Evolutionary conservation across 257 asterid species (phyloP), one percentile per base, ranked within the genome.

Genomic region (Nicotiana undulata): DNA sequence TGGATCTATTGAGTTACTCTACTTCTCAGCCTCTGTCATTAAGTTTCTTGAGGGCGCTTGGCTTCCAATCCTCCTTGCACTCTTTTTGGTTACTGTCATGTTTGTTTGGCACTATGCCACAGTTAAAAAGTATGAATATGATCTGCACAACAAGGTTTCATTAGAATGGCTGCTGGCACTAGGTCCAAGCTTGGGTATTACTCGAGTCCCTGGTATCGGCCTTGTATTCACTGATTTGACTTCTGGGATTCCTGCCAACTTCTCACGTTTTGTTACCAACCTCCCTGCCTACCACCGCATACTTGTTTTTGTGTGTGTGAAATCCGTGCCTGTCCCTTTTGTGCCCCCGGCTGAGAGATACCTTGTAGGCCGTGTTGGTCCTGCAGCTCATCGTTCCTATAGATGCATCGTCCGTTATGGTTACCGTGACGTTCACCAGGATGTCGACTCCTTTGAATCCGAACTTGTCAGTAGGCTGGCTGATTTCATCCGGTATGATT

Each of bases 41-140:
- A 95, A 95, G 92, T 93, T 95, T 85, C 95, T 86, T 20, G 99
- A 95, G 84, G 99, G 99, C 12, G 99, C 99, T 1, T 95, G 99
- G 99, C 97, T 95, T 22, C 99, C 99, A 2, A 93, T 95, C 86
- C 93, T 95, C 32, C 98, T 95, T 22, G 97, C 99, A 0, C 97
- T 95, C 85, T 91, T 95, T 89, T 93, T 95, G 10, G 97, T 92
- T 56, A 90, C 97, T 6, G 80, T 95, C 82, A 95, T 95, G 99
- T 95, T 93, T 51, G 94, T 93, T n/a, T 95, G 99, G 99, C 98
- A 95, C 86, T 95, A 95, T 44, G 92, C 97, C 3, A 91, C 98
- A 1, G 86, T 93, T 22, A 93, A 92, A 86, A 95, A 91, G 60
- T 93, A 93, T 46, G 99, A 93, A 77, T 95, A 83, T 26, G 99